Percentiles rank a stretch among this genome's conserved stretches.
Conservation (phyloP, 106 monocot species). For the Triglochin maritima region DNA sequence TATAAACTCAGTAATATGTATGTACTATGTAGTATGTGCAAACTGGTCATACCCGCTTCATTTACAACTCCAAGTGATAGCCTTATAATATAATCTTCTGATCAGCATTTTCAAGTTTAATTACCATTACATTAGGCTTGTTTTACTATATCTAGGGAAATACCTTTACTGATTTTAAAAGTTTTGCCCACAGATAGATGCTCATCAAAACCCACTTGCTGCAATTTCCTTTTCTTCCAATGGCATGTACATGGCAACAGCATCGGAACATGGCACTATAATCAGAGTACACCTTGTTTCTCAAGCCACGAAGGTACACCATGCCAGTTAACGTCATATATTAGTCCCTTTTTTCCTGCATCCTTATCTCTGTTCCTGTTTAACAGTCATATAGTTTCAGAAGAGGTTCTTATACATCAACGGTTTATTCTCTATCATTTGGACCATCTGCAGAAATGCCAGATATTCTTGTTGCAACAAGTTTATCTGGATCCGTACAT, state of each 20-base stretch:
- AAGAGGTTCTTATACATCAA: slow-evolving; percentile 88
- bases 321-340: background rate
- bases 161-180: background rate
- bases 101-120: too few relatives aligned
- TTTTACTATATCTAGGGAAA: background rate
- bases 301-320: slow-evolving; percentile 74
- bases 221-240: slow-evolving; percentile 73
- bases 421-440: slow-evolving; percentile 90
- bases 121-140: too few relatives aligned
- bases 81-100: too few relatives aligned
- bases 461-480: slow-evolving; percentile 81
- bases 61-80: too few relatives aligned
- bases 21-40: too few relatives aligned
- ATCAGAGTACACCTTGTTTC: slow-evolving; percentile 93
- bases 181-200: slow-evolving; percentile 60
- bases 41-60: too few relatives aligned
- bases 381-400: slow-evolving; percentile 84
- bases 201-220: slow-evolving; percentile 67
- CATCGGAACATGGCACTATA: slow-evolving; percentile 90
- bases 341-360: too few relatives aligned
- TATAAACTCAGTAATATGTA: too few relatives aligned
- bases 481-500: slow-evolving; percentile 91
- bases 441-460: slow-evolving; percentile 70
- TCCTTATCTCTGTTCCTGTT: background rate
- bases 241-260: slow-evolving; percentile 84